Conservation (phyloP, 2,329 filamentous ascomycete genomes). For the Colletotrichum graminicola region DNA sequence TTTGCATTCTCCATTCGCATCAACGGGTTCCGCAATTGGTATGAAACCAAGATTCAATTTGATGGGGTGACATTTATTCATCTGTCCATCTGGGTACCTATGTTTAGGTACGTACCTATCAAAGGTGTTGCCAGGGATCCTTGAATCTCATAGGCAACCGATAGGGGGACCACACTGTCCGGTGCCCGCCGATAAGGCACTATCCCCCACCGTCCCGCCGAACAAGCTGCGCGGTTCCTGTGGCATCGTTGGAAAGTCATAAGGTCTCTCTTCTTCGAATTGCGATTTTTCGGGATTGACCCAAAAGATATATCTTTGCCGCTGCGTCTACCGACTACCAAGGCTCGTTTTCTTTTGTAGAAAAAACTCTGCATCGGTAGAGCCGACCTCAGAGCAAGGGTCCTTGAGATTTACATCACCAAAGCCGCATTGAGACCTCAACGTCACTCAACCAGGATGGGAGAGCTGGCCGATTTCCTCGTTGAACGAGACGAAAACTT, state of each 20-base stretch:
- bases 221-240: not conserved
- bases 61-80: not conserved
- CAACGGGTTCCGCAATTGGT: not conserved
- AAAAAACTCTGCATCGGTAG: too few relatives aligned
- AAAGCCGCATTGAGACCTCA: not conserved
- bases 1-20: not conserved
- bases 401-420: not conserved
- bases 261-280: not conserved
- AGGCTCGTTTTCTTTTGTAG: not conserved
- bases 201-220: constrained; percentile 21
- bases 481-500: constrained; percentile 72
- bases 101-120: constrained; percentile 24
- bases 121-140: constrained; percentile 13
- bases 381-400: not conserved
- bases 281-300: not conserved
- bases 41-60: not conserved
- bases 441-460: constrained; percentile 60
- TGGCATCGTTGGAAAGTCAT: not conserved
- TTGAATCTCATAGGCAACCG: constrained; percentile 38
- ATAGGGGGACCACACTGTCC: constrained; percentile 26
- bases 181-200: constrained; percentile 23
- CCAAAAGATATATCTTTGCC: not conserved
- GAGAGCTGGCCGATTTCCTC: constrained; percentile 77
- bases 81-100: not conserved
- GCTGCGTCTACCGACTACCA: not conserved